Evolutionary conservation across 1,284 basidiomycete species (phyloP), one percentile per base, ranked within the genome.

Genomic region (Mycena citricolor): DNA sequence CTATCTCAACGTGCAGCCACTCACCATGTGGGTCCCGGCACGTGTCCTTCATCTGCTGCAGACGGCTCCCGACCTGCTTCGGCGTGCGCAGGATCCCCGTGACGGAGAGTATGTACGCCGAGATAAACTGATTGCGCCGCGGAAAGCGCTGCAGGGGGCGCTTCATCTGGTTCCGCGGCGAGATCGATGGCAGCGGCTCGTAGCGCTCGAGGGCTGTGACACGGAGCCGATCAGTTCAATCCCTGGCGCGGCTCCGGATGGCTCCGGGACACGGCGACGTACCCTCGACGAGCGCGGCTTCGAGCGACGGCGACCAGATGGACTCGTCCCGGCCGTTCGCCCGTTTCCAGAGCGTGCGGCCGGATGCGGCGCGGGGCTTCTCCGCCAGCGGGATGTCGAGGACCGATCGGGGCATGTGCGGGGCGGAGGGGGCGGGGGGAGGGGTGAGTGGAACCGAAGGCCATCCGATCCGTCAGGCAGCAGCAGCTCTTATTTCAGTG

Each of bases 31-130:
- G 66, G 44, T 77, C 74, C n/a, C 64, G 64, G 50, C 70, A 73
- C 11, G 75, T 76, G 53, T 79, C 77, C 35, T 74, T 60, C 22
- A 79, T 64, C 58, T 81, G 78, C 58, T 81, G 78, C 40, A 81
- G 67, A 22, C 78, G 71, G 55, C 74, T 77, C 10, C 77, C 77
- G 44, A 81, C 77, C 56, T 81, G 78, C 59, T 79, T 79, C 4
- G 78, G 66, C 8, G 76, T 76, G 44, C 78, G 64, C 8, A 61
- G 61, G 48, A 68, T 63, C 12, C 75, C 75, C 5, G 77, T 79
- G 22, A 59, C 63, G 24, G 67, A 56, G 48, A 66, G 66, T 50
- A 81, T 80, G 55, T 73, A 70, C 47, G 77, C 68, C 3, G 76
- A 70, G 51, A 79, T 76, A 56, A 69, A 76, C 41, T 70, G 69